A percentile compares a stretch with the other conserved stretches of the same genome.
Conservation (phyloP, 2,329 filamentous ascomycete species). For the Trichoderma sp. region DNA sequence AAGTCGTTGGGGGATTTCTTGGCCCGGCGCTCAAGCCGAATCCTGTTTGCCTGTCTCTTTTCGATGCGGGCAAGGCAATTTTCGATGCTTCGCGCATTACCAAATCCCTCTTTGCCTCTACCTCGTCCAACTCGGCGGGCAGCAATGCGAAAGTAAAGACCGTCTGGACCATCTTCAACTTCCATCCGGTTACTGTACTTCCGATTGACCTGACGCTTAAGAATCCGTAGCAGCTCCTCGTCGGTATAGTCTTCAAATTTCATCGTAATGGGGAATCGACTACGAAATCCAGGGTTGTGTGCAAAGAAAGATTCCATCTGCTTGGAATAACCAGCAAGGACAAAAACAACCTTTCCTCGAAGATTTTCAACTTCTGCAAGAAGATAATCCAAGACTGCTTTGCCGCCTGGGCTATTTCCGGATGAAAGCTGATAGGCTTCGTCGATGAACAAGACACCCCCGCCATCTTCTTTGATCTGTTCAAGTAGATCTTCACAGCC, state of each 20-base stretch:
- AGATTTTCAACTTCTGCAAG: constrained; percentile 71
- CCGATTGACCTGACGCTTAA: constrained; percentile 51
- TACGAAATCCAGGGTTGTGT: constrained; percentile 69
- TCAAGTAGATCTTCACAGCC: constrained; percentile 52
- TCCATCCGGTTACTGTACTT: constrained; percentile 56
- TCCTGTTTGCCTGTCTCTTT: constrained; percentile 56
- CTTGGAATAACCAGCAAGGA: constrained; percentile 70
- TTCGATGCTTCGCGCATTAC: constrained; percentile 68
- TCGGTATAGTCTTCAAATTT: constrained; percentile 69
- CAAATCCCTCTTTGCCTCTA: constrained; percentile 65
- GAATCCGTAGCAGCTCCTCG: constrained; percentile 59
- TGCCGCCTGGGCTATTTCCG: constrained; percentile 55
- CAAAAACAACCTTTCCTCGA: constrained; percentile 65
- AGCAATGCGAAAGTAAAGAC: constrained; percentile 63
- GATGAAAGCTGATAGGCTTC: constrained; percentile 73
- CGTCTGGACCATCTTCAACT: constrained; percentile 55
- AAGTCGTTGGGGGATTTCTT: constrained; percentile 52
- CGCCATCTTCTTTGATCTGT: constrained; percentile 52
- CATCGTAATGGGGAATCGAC: constrained; percentile 64
- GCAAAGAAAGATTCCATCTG: constrained; percentile 75
- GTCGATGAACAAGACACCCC: constrained; percentile 73
- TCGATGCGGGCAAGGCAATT: constrained; percentile 56
- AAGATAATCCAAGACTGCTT: constrained; percentile 65
- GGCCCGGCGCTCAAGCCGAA: constrained; percentile 45
- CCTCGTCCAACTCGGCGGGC: constrained; percentile 58